phyloP scores from a whole-genome alignment of 2,329 filamentous ascomycete species.

The Aspergillus sclerotialis region DNA sequence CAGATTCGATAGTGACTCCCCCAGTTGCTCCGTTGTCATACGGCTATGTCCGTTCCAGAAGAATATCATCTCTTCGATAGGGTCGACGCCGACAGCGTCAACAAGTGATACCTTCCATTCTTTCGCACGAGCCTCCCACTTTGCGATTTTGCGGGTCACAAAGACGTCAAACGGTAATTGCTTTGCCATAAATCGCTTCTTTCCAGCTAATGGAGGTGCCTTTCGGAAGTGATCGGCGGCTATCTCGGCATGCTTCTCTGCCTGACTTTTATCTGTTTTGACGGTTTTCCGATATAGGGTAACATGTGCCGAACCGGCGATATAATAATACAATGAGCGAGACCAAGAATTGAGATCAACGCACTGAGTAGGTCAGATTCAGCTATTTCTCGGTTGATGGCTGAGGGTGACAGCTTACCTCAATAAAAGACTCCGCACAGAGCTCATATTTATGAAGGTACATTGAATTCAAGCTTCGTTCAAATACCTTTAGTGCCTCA shows the following conservation, averaged over 20 bases:
- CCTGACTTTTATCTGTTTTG: constrained; percentile 32
- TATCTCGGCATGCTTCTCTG: constrained; percentile 51
- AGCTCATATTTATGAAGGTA: constrained; percentile 69
- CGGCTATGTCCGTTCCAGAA: constrained; percentile 87
- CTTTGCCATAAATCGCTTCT: constrained; percentile 82
- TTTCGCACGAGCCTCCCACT: constrained; percentile 76
- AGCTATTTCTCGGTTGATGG: constrained; percentile 2
- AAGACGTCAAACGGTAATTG: constrained; percentile 88
- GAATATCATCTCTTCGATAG: constrained; percentile 84
- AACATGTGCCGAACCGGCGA: constrained; percentile 70
- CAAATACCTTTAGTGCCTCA: constrained; percentile 76
- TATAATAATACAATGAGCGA: constrained; percentile 81
- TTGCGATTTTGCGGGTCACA: constrained; percentile 72
- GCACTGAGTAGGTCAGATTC: constrained; percentile 39
- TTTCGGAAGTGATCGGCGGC: constrained; percentile 66
- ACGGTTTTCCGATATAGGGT: constrained; percentile 63
- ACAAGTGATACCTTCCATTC: constrained; percentile 60
- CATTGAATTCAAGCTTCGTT: constrained; percentile 71
- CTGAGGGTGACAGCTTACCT: constrained; percentile 30
- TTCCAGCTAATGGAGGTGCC: constrained; percentile 67
- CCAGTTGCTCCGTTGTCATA: constrained; percentile 61
- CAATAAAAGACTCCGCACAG: constrained; percentile 67
- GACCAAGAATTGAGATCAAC: constrained; percentile 85
- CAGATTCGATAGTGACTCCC: constrained; percentile 56
- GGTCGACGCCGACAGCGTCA: constrained; percentile 74